These are phyloP conservation scores for Boletus vinaceobasis DNA, from an alignment of 768 basidiomycete genomes.

Conservation along the genomic window DNA sequence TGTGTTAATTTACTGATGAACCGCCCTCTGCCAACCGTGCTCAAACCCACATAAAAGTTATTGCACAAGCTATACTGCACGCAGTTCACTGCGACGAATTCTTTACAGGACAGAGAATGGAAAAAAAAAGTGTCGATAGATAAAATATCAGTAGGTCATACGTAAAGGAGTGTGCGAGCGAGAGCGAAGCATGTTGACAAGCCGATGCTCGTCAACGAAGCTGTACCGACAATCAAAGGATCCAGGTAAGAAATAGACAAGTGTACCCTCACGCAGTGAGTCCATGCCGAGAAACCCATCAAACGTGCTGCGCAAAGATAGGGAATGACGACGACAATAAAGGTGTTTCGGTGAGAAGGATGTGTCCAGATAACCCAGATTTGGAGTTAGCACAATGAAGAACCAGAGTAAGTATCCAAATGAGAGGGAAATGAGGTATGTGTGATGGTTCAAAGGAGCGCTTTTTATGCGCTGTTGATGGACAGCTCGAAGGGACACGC, in stretches of 20 bases:
- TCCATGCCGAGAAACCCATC: conserved; percentile 1
- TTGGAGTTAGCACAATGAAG: conserved; percentile 2
- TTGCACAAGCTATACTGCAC: neutral
- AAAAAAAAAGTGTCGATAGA: no score
- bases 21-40: no score
- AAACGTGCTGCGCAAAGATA: neutral
- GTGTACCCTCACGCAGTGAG: neutral
- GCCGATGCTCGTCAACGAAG: neutral
- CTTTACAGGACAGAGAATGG: conserved; percentile 3
- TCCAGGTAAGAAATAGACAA: neutral
- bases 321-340: neutral
- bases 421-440: neutral
- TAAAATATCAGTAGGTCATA: conserved; percentile 5
- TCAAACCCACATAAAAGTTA: no score
- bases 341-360: neutral
- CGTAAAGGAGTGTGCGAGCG: conserved; percentile 8
- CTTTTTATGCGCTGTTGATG: conserved; percentile 43
- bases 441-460: neutral
- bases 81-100: conserved; percentile 1
- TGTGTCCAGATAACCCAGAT: conserved; percentile 11
- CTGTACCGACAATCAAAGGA: no score
- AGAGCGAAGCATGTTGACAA: neutral
- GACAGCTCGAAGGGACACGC: conserved; percentile 70
- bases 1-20: no score
- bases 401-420: conserved; percentile 14